These are phyloP conservation scores for Picochlorum sp. DNA, from an alignment of 139 green algal species.

Conservation along the genomic window DNA sequence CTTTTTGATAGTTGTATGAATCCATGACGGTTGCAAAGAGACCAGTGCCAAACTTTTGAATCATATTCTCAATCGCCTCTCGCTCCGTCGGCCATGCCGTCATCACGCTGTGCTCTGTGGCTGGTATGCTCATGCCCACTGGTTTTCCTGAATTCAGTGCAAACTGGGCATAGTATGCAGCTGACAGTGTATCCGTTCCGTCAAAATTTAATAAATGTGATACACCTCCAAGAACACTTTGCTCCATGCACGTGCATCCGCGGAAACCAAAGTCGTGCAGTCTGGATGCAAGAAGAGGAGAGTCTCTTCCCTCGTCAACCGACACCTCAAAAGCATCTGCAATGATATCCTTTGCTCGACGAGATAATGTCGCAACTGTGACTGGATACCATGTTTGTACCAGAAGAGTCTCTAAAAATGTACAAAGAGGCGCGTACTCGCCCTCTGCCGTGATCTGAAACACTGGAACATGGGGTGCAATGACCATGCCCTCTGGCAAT, in stretches of 20 bases:
- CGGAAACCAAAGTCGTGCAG: constrained; percentile 82
- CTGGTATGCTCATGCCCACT: constrained; percentile 67
- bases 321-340: constrained; percentile 65
- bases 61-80: constrained; percentile 81
- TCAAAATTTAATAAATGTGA: constrained; percentile 85
- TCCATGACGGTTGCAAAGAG: constrained; percentile 83
- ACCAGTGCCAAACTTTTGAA: constrained; percentile 67
- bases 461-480: constrained; percentile 65
- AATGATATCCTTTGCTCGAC: constrained; percentile 63
- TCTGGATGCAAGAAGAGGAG: constrained; percentile 45
- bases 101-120: constrained; percentile 90
- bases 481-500: constrained; percentile 67
- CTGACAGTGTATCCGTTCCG: constrained; percentile 77
- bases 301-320: constrained; percentile 39
- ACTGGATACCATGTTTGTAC: constrained; percentile 65
- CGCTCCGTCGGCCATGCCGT: constrained; percentile 73
- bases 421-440: constrained; percentile 70
- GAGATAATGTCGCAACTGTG: constrained; percentile 75
- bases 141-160: constrained; percentile 71
- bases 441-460: constrained; percentile 44
- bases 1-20: constrained; percentile 73
- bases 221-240: constrained; percentile 74
- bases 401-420: constrained; percentile 82
- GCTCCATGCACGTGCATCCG: constrained; percentile 75
- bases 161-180: constrained; percentile 84